Evolutionary conservation across 2,329 filamentous ascomycete species (phyloP), one percentile per base, ranked within the genome.

Genomic region (Sclerotinia nivalis): DNA sequence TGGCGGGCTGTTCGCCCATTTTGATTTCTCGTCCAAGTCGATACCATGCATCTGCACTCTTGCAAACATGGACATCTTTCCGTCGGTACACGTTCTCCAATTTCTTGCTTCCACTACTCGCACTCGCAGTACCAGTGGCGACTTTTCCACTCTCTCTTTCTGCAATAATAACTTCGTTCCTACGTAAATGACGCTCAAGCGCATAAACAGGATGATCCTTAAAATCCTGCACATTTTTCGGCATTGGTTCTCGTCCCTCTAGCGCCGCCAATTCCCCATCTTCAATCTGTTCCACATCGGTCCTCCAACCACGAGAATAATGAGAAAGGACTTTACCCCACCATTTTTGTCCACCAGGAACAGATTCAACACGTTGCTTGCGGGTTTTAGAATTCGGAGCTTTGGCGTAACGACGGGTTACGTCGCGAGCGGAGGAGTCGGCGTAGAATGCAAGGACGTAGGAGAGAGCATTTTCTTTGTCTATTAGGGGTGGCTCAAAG

Each of bases 371-470:
- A n/a, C 96, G 89, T 70, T 87, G 80, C 73, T 89, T 93, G 31
- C 92, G 87, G 0, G 94, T 97, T 80, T 98, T 98, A 31, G 94
- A 92, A 75, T 93, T 96, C 80, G 91, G 98, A 0, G 91, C 90
- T 79, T 96, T 96, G 1, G 89, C 86, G 77, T 99, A 99, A 22
- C 96, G 88, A 69, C 89, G 86, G 0, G 96, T 99, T 0, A 99
- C 92, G 76, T 99, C 96, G 76, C 87, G 88, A 0, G 89, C 93
- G 20, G 87, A 88, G 3, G 89, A 91, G 73, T 97, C 91, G 18
- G 89, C 88, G 73, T 96, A 91, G 73, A 97, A 97, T 0, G 90
- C 93, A 66, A 99, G 83, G 0, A 91, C 94, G 76, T 99, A 99
- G 13, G 84, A 86, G 81, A 99, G 87, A 68, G 83, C 86, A 74